Evolutionary conservation across 768 basidiomycete species (phyloP), one percentile per base, ranked within the genome.

Genomic region (Lentinus tigrinus): DNA sequence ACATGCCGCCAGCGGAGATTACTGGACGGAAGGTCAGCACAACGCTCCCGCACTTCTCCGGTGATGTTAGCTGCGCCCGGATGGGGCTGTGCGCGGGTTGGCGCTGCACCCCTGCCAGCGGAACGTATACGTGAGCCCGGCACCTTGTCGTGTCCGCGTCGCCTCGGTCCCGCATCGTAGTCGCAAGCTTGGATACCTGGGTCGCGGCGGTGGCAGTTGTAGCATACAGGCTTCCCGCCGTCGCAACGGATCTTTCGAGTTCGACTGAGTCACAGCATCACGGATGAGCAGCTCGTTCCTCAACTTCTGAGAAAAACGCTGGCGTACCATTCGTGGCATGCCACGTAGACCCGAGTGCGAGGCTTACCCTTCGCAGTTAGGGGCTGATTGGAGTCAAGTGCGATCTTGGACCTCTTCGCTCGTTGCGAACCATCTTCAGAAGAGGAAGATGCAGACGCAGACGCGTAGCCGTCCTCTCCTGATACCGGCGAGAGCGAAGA

Each of bases 201-300:
- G 17, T 40, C 40, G 27, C 87, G 81, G 60, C 81, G 81, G n/a
- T 73, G 70, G 65, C 90, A 92, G 64, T 90, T 90, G 65, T 86
- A 82, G 65, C 90, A 93, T 9, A 77, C 66, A 7, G 90, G 90
- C 63, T 85, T 89, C 4, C 85, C 85, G 49, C 90, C 90, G 69
- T 92, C 90, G 69, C 90, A 93, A 3, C 90, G 84, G 62, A 88
- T 89, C 66, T 92, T 93, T 24, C 89, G 83, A 14, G 77, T 81
- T 23, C 90, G 89, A 66, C 90, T 92, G 60, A 58, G 40, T 39
- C 36, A 70, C 73, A 63, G 65, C 44, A n/a, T n/a, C n/a, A n/a
- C n/a, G 50, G 23, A 49, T 70, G 5, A 49, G 39, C 37, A 8
- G 0, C n/a, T 37, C 61, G 65, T 40, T 55, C 3, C n/a, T 17